A percentile compares a stretch with the other conserved stretches of the same genome.
These are phyloP conservation scores for Rhizopogon vesiculosus DNA, from an alignment of 768 basidiomycete genomes.

Conservation along the genomic window DNA sequence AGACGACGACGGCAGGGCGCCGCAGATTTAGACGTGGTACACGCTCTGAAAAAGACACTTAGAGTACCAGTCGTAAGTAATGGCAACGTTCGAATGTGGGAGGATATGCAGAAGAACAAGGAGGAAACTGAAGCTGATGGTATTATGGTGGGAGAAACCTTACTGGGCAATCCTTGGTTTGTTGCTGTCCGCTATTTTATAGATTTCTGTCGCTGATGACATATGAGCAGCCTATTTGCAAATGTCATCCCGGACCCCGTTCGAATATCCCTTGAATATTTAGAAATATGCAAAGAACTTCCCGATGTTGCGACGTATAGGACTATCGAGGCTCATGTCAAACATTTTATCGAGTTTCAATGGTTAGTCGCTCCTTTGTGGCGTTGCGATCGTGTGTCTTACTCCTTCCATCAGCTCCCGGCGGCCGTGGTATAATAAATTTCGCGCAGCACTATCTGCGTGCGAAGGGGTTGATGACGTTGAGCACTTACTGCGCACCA, in stretches of 20 bases:
- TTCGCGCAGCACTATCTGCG: conserved; percentile 39
- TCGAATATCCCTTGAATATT: conserved; percentile 64
- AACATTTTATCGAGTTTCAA: conserved; percentile 64
- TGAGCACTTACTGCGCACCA: conserved; percentile 36
- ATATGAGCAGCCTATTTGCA: conserved; percentile 49
- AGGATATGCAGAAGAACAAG: conserved; percentile 52
- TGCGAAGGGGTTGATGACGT: conserved; percentile 44
- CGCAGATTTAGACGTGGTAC: conserved; percentile 62
- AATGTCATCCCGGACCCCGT: conserved; percentile 56
- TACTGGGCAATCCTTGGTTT: conserved; percentile 72
- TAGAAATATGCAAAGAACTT: conserved; percentile 53
- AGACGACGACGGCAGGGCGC: conserved; percentile 66
- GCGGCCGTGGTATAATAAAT: conserved; percentile 53
- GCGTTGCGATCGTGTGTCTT: background rate
- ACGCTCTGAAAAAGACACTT: conserved; percentile 45
- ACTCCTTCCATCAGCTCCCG: conserved; percentile 32
- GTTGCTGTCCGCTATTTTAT: conserved; percentile 8
- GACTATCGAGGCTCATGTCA: conserved; percentile 58
- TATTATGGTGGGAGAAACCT: conserved; percentile 77
- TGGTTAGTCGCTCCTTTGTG: conserved; percentile 38
- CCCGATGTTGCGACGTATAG: conserved; percentile 44
- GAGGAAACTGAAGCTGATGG: conserved; percentile 62
- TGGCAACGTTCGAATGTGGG: conserved; percentile 65
- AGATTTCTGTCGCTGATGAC: background rate
- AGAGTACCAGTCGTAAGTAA: conserved; percentile 67